Evolutionary conservation across 345 rosid genomes (phyloP), one percentile per base, ranked within the genome.

Genomic region (Citrus inodora): DNA sequence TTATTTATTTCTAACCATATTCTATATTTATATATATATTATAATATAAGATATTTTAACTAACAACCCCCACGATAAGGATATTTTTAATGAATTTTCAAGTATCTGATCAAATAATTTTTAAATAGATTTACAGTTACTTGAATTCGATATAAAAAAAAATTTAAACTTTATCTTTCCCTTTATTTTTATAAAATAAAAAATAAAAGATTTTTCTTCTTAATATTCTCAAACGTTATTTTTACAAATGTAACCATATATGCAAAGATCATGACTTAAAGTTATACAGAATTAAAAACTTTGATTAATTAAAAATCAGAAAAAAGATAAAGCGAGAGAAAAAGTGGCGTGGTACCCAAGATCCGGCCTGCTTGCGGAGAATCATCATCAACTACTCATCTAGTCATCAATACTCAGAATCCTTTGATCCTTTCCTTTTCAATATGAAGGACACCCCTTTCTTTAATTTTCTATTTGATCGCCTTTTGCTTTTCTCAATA

Each of bases 401-500:
- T 9, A 17, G 6, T 53, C 58, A 53, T 53, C 58, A 1, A 53
- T 53, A 21, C 22, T 53, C 58, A 53, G 17, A 46, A 46, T 46
- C 16, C 17, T 46, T 37, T 42, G 58, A 46, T 55, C 48, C 77
- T 83, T 60, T 78, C 32, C 21, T 81, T 67, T 80, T 84, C 42
- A 82, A 79, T 85, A 42, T n/a, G 25, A 64, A 68, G 25, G 74
- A 62, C 68, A 27, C 62, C 69, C 72, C 25, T n/a, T 48, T 35
- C 66, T 59, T 22, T 58, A 7, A 19, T 40, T 38, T 42, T 27
- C 59, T 22, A 7, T 24, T 64, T 3, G 51, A 46, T 46, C 11
- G 5, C 33, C 88, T 87, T 87, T 86, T 80, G n/a, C 87, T 82
- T 70, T 74, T 67, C 63, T 83, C 88, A 81, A 90, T 83, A 72